These are phyloP conservation scores for Setaria viridis DNA, from an alignment of 202 grass and related monocot species.

Conservation along the genomic window DNA sequence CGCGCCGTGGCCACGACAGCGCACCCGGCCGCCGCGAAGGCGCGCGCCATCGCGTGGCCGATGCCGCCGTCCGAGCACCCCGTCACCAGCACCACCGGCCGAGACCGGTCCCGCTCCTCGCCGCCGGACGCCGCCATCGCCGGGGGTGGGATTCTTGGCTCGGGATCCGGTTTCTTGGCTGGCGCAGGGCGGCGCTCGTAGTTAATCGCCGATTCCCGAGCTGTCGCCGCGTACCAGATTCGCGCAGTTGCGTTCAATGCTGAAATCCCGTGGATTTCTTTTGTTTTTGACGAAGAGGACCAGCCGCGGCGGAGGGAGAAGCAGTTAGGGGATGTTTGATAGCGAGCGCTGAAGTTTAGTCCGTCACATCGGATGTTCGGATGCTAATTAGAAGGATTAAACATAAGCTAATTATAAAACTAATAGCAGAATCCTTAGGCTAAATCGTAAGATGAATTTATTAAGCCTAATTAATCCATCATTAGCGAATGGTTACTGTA, in stretches of 20 bases:
- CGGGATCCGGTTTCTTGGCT: neutral
- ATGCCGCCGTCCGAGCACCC: constrained; percentile 91
- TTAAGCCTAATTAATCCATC: too few relatives aligned
- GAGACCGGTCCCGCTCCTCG: neutral
- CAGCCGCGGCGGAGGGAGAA: too few relatives aligned
- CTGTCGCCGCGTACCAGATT: neutral
- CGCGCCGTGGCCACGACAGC: constrained; percentile 78
- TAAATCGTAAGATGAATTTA: too few relatives aligned
- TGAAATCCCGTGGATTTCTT: neutral
- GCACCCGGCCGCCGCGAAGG: constrained; percentile 72
- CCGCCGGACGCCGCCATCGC: constrained; percentile 32
- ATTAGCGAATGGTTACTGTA: too few relatives aligned
- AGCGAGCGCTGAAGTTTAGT: too few relatives aligned
- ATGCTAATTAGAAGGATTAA: too few relatives aligned
- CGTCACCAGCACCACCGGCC: constrained; percentile 80
- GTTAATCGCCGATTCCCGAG: neutral
- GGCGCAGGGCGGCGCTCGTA: neutral
- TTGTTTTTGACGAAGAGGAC: neutral
- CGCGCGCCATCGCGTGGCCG: constrained; percentile 67
- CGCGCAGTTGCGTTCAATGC: neutral
- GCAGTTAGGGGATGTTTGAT: too few relatives aligned
- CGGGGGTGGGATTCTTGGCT: neutral
- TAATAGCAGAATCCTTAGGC: too few relatives aligned
- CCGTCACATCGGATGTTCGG: too few relatives aligned
- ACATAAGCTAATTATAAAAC: too few relatives aligned